phyloP scores from a whole-genome alignment of 768 basidiomycete species.

The Candolleomyces eurysporus region DNA sequence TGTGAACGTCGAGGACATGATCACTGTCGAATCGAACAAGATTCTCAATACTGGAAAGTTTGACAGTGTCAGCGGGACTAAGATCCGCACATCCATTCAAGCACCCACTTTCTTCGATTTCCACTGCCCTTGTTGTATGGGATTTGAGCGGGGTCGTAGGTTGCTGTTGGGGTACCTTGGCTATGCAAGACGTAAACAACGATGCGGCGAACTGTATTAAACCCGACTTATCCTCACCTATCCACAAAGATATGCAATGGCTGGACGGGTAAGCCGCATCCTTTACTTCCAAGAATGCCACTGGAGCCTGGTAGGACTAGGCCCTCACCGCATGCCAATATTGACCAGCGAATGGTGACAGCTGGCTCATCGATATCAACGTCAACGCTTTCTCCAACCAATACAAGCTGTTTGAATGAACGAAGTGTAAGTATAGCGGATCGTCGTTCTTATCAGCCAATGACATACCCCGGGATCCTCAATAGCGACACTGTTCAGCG shows the following conservation, averaged over 20 bases:
- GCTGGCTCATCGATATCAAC: constrained; percentile 59
- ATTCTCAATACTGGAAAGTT: constrained; percentile 45
- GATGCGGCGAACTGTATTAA: not conserved
- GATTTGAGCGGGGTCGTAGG: constrained; percentile 46
- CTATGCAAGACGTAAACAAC: constrained; percentile 19
- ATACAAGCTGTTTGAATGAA: constrained; percentile 38
- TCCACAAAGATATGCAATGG: constrained; percentile 48
- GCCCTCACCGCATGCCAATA: constrained; percentile 48
- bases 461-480: constrained; percentile 44
- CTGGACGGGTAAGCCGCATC: constrained; percentile 46
- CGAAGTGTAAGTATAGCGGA: not conserved
- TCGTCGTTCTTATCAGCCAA: not conserved
- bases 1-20: constrained; percentile 53
- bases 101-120: constrained; percentile 39
- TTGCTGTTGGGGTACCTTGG: constrained; percentile 31
- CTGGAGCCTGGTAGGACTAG: constrained; percentile 44
- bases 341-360: constrained; percentile 54
- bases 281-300: constrained; percentile 41
- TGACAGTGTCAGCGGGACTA: not conserved
- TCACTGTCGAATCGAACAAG: constrained; percentile 57
- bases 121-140: constrained; percentile 41
- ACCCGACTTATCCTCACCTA: constrained; percentile 31
- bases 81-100: not conserved
- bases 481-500: constrained; percentile 38
- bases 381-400: constrained; percentile 56